phyloP scores from a whole-genome alignment of 768 basidiomycete genomes.

The Hygrocybe punicea region DNA sequence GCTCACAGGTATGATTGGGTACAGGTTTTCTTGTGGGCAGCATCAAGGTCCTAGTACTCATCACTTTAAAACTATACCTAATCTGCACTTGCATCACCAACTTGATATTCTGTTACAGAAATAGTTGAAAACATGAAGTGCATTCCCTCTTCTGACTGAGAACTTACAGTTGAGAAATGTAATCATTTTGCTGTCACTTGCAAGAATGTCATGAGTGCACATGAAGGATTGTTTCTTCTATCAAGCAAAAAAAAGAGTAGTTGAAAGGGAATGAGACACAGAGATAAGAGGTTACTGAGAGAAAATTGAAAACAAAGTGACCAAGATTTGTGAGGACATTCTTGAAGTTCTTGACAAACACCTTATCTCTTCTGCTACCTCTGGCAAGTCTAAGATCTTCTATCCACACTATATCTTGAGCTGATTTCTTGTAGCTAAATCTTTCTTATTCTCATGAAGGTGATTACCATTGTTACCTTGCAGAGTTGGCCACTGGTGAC shows the following conservation, averaged over 20 bases:
- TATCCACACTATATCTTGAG: conserved; percentile 49
- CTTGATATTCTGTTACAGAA: too few species aligned
- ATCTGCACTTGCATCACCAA: too few species aligned
- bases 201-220: conserved; percentile 99
- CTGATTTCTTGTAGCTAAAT: conserved; percentile 18
- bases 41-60: too few species aligned
- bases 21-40: too few species aligned
- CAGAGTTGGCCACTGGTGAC: conserved; percentile 97
- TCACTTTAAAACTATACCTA: too few species aligned
- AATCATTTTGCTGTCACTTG: conserved; percentile 98
- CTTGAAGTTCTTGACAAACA: conserved; percentile 97
- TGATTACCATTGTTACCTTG: conserved; percentile 90
- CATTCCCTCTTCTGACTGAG: conserved; percentile 95
- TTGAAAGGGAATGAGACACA: conserved; percentile 89
- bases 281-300: conserved; percentile 94
- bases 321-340: conserved; percentile 98
- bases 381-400: conserved; percentile 97
- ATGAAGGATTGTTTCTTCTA: conserved; percentile 98
- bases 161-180: conserved; percentile 97
- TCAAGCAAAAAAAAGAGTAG: conserved; percentile 99
- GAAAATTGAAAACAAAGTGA: conserved; percentile 95
- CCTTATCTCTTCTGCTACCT: conserved; percentile 93
- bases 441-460: conserved; percentile 54
- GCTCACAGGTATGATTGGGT: too few species aligned
- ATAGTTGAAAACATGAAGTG: too few species aligned